Base-by-base conservation (phyloP, 495 filamentous ascomycete species). In the Talaromyces liani region DNA sequence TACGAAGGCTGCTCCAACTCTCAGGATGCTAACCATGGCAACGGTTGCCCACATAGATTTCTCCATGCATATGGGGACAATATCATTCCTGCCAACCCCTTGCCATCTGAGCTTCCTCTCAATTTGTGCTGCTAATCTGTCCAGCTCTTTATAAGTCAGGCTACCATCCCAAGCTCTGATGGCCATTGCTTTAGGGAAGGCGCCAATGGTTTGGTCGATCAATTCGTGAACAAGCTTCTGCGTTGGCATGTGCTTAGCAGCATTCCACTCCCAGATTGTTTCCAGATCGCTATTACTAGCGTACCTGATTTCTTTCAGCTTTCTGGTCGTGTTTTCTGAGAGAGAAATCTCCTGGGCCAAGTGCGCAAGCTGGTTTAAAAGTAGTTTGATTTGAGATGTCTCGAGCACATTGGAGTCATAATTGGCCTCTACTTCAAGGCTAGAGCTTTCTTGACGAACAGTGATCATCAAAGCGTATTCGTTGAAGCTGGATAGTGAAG, bases 11-110 rank as follows among this genome's bases (percentile, higher is more conserved):
- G 56, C 75, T 0, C 75, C 74, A n/a, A 72, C 67, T 65, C 69
- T 73, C 58, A 77, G 60, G 16, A 77, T 67, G 2, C 65, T 73
- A 6, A 75, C 65, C 8, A 66, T 65, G 16, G 69, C 68, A 0
- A 77, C 68, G 16, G 74, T 66, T 12, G 71, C 65, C 72, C 72
- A 77, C 2, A 64, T 71, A 1, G 70, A 73, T 57, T 75, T 75
- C 49, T 74, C 68, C 20, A 70, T 72, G 22, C 66, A 65, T 24
- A 69, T 67, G 0, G 71, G 65, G 1, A 77, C 75, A 49, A 78
- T 69, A 2, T 65, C 49, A 0, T 62, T 66, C 2, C 64, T 62
- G 2, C 68, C 49, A 2, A 78, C 64, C 18, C 71, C 71, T 36
- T 36, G 33, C 10, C 10, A 6, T 36, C 33, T 6, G 10, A 36